phyloP scores from a whole-genome alignment of 1,139 yeast species.

The Suhomyces bolitotheri region DNA sequence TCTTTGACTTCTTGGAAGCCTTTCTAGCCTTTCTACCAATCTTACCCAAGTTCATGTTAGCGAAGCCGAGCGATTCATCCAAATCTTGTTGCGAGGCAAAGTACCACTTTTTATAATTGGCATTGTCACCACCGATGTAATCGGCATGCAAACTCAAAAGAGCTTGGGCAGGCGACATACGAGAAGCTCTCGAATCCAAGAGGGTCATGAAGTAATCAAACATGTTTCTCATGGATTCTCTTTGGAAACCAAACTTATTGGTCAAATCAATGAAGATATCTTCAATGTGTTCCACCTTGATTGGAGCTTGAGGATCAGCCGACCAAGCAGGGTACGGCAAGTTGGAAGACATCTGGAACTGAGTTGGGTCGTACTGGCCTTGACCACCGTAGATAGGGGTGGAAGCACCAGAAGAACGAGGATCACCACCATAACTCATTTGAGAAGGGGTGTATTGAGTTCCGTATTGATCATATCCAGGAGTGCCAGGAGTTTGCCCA shows the following conservation, averaged over 20 bases:
- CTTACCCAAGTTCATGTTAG: constrained; percentile 73
- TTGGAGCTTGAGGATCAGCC: constrained; percentile 81
- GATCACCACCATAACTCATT: constrained; percentile 74
- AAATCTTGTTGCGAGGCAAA: constrained; percentile 33
- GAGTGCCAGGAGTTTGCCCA: constrained; percentile 66
- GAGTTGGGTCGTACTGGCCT: constrained; percentile 67
- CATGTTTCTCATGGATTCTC: constrained; percentile 96
- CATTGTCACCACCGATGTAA: constrained; percentile 53
- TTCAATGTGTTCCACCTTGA: constrained; percentile 80
- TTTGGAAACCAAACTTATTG: constrained; percentile 93
- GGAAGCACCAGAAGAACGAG: constrained; percentile 89
- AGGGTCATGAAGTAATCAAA: constrained; percentile 93
- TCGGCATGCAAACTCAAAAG: constrained; percentile 91
- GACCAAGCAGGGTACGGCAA: constrained; percentile 96
- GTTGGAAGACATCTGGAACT: constrained; percentile 57
- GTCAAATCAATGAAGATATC: constrained; percentile 88
- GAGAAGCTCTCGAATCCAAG: constrained; percentile 91
- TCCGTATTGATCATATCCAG: constrained; percentile 74
- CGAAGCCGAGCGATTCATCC: constrained; percentile 40
- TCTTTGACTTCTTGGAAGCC: constrained; percentile 59
- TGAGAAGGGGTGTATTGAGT: constrained; percentile 81
- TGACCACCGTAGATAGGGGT: constrained; percentile 86
- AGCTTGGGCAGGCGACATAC: constrained; percentile 97
- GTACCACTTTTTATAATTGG: constrained; percentile 32
- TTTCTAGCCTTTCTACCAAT: constrained; percentile 54